Conservation (phyloP, 371 early-diverging fungal species). For the Blakeslea trispora region DNA sequence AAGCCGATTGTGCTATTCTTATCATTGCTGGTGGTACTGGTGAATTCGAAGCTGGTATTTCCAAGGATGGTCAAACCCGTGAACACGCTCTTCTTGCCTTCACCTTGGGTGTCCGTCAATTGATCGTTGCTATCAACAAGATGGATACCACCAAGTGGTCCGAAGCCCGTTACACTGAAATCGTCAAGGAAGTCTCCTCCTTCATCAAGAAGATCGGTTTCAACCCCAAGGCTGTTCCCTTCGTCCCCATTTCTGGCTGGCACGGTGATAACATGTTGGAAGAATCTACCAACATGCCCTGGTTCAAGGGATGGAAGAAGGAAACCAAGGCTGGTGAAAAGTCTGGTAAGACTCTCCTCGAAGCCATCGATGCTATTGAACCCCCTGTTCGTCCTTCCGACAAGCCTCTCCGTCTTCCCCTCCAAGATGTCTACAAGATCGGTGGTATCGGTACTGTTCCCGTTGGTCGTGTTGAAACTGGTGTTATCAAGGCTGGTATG, state of each 20-base stretch:
- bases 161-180: constrained; percentile 93
- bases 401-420: constrained; percentile 96
- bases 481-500: constrained; percentile 91
- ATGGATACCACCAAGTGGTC: constrained; percentile 97
- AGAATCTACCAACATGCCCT: constrained; percentile 90
- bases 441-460: constrained; percentile 97
- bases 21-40: constrained; percentile 94
- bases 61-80: constrained; percentile 99
- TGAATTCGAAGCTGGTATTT: constrained; percentile 99
- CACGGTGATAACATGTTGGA: constrained; percentile 98
- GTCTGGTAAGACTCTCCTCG: constrained; percentile 89
- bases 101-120: constrained; percentile 97
- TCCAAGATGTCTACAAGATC: constrained; percentile 98
- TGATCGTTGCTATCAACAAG: constrained; percentile 99
- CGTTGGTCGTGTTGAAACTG: constrained; percentile 97
- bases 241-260: constrained; percentile 98
- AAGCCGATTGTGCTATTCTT: constrained; percentile 96
- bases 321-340: constrained; percentile 78
- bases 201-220: constrained; percentile 97
- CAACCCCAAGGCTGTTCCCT: constrained; percentile 89
- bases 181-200: constrained; percentile 90
- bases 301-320: constrained; percentile 97
- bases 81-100: constrained; percentile 99
- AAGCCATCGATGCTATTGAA: constrained; percentile 94
- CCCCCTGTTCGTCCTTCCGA: constrained; percentile 90